These are phyloP conservation scores for Sporothrix brunneoviolacea DNA, from an alignment of 2,329 filamentous ascomycete species.

Conservation along the genomic window DNA sequence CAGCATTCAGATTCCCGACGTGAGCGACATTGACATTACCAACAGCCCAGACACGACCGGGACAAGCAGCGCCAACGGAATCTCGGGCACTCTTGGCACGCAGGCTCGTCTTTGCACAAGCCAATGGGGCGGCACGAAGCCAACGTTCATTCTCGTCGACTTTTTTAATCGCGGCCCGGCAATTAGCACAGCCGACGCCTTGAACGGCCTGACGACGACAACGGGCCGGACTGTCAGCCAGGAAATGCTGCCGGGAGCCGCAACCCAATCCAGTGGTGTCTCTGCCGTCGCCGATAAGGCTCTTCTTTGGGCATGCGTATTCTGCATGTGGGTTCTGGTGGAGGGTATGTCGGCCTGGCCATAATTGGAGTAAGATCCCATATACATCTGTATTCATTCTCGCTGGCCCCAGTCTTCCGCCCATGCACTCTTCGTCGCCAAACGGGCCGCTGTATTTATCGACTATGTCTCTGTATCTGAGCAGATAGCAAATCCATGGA, in stretches of 20 bases:
- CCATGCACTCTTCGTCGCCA: too few relatives aligned
- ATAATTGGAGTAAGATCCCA: too few relatives aligned
- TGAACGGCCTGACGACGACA: slow-evolving; percentile 49
- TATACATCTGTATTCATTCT: too few relatives aligned
- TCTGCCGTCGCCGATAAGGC: background rate
- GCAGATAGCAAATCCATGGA: background rate
- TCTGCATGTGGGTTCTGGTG: too few relatives aligned
- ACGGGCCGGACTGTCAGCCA: slow-evolving; percentile 16
- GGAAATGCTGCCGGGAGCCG: slow-evolving; percentile 1
- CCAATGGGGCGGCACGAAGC: slow-evolving; percentile 54
- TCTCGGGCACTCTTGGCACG: slow-evolving; percentile 46
- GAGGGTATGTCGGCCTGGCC: too few relatives aligned
- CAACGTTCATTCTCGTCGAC: slow-evolving; percentile 73
- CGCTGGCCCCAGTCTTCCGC: too few relatives aligned
- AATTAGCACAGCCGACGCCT: slow-evolving; percentile 59
- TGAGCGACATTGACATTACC: slow-evolving; percentile 53
- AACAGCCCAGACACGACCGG: slow-evolving; percentile 53
- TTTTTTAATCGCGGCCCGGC: slow-evolving; percentile 70
- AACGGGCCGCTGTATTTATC: too few relatives aligned
- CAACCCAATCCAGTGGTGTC: background rate
- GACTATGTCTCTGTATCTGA: too few relatives aligned
- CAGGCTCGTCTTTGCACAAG: slow-evolving; percentile 48
- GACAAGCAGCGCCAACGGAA: slow-evolving; percentile 6
- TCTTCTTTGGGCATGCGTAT: too few relatives aligned
- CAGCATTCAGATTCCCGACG: slow-evolving; percentile 54